Conservation (phyloP, 208 protist genomes). For the Trypanosoma vivax region DNA sequence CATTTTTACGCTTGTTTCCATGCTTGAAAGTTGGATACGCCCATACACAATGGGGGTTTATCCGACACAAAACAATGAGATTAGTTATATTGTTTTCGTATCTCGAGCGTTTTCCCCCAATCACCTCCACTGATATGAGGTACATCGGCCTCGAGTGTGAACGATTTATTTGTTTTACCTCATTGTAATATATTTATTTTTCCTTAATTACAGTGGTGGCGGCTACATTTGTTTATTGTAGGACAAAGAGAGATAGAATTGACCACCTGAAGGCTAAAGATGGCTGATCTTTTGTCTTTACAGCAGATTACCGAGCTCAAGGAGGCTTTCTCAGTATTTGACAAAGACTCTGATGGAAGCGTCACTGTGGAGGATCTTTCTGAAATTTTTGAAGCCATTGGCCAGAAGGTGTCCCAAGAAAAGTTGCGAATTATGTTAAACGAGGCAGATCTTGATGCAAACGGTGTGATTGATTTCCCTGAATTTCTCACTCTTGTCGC, state of each 20-base stretch:
- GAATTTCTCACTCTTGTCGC: constrained; percentile 92
- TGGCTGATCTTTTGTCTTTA: constrained; percentile 93
- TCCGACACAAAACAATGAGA: too few species aligned
- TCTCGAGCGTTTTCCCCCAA: too few species aligned
- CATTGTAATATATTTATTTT: too few species aligned
- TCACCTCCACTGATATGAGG: too few species aligned
- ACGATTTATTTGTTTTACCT: too few species aligned
- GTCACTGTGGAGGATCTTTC: constrained; percentile 99
- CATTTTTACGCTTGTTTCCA: too few species aligned
- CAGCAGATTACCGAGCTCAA: constrained; percentile 99
- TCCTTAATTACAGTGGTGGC: too few species aligned
- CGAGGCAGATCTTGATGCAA: constrained; percentile 96
- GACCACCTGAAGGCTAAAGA: constrained; percentile 9
- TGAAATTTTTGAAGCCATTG: constrained; percentile 98
- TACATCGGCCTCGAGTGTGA: too few species aligned
- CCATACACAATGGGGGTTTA: too few species aligned
- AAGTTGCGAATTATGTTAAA: constrained; percentile 95
- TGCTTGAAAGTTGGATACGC: too few species aligned
- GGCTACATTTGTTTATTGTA: not conserved
- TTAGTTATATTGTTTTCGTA: too few species aligned
- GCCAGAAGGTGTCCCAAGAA: constrained; percentile 90
- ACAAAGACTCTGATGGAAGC: constrained; percentile 97
- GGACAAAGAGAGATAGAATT: not conserved
- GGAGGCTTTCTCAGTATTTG: constrained; percentile 99
- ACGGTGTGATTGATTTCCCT: constrained; percentile 97